Conservation (phyloP, 345 rosid genomes). For the Corymbia maculata region DNA sequence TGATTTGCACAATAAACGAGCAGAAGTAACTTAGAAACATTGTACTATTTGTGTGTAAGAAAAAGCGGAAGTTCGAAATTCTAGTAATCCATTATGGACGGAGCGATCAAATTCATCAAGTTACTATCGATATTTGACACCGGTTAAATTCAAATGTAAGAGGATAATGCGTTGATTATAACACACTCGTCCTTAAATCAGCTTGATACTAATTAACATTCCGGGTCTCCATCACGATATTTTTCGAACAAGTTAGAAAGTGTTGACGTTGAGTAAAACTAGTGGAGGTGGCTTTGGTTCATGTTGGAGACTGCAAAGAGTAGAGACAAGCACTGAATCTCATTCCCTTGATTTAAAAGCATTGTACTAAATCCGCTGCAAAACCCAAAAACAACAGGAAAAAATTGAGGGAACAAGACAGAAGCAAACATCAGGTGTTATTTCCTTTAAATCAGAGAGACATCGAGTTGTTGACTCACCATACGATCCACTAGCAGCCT, state of each 20-base stretch:
- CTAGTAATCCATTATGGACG: background rate
- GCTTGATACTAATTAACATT: background rate
- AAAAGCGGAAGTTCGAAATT: no score
- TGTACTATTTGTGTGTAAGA: background rate
- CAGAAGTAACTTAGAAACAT: background rate
- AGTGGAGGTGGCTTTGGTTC: background rate
- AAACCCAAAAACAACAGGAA: background rate
- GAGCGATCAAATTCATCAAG: background rate
- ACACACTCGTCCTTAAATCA: background rate
- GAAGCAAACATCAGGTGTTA: background rate
- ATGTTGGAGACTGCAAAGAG: background rate
- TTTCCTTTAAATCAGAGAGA: constrained; percentile 7
- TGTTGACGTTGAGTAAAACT: background rate
- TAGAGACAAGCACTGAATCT: background rate
- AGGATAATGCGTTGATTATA: background rate
- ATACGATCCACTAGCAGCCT: background rate
- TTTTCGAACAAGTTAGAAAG: background rate
- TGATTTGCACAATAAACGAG: background rate
- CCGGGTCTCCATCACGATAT: background rate
- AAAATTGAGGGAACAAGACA: background rate
- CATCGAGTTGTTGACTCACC: constrained; percentile 51
- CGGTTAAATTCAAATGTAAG: background rate
- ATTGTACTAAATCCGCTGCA: background rate
- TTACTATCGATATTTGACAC: background rate
- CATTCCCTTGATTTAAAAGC: background rate